These are phyloP conservation scores for Takakia lepidozioides DNA, from an alignment of 225 moss, liverwort and hornwort genomes.

Conservation along the genomic window DNA sequence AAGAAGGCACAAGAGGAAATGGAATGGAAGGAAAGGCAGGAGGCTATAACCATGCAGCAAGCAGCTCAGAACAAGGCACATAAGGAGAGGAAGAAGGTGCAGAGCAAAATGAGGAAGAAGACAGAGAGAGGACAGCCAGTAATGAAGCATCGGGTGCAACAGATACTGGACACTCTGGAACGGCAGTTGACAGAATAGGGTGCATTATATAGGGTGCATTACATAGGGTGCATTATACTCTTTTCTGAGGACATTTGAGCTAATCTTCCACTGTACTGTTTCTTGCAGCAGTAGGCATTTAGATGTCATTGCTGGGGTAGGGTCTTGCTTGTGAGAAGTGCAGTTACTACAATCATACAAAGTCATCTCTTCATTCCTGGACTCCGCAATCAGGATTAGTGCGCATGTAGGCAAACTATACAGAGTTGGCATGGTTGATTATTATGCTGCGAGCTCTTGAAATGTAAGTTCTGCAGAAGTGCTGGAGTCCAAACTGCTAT, in stretches of 20 bases:
- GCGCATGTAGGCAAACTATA: too few species aligned
- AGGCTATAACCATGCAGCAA: conserved; percentile 39
- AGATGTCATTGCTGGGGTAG: too few species aligned
- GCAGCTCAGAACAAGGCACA: conserved; percentile 40
- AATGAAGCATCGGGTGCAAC: conserved; percentile 86
- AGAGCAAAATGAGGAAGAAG: conserved; percentile 58
- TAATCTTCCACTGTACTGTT: too few species aligned
- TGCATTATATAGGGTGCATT: conserved; percentile 2
- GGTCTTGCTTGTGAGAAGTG: too few species aligned
- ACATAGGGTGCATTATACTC: conserved; percentile 7
- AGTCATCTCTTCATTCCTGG: too few species aligned
- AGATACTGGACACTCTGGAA: conserved; percentile 61
- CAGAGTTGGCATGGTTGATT: too few species aligned
- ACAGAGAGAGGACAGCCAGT: conserved; percentile 73
- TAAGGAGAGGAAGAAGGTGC: conserved; percentile 50
- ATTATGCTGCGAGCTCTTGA: too few species aligned
- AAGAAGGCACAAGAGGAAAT: conserved; percentile 56
- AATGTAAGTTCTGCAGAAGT: too few species aligned
- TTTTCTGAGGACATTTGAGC: not conserved
- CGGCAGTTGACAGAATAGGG: conserved; percentile 23
- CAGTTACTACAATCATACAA: too few species aligned
- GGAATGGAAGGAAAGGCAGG: conserved; percentile 31
- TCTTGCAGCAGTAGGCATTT: too few species aligned
- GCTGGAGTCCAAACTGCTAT: too few species aligned
- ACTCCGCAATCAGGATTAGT: too few species aligned